phyloP scores from a whole-genome alignment of 352 stramenopile species.

The Globisporangium heterothallicum region DNA sequence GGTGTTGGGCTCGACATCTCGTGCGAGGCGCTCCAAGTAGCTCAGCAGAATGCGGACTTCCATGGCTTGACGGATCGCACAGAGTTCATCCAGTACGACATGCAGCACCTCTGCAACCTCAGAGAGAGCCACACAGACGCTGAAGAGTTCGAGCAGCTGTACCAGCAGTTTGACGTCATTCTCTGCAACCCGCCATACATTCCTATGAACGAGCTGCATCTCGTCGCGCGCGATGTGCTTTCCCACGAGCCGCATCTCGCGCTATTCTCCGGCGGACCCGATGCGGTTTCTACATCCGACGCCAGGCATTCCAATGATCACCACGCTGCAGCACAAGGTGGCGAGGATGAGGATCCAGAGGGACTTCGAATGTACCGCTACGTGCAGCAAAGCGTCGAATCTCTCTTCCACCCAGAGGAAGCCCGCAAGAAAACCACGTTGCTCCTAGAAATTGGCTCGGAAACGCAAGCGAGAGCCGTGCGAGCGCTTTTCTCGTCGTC shows the following conservation, averaged over 20 bases:
- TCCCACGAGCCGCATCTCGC: constrained; percentile 66
- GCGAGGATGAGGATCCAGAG: constrained; percentile 14
- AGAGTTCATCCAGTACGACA: constrained; percentile 30
- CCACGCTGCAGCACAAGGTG: background rate
- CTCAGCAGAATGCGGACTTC: constrained; percentile 36
- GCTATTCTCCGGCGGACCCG: constrained; percentile 53
- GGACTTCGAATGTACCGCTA: constrained; percentile 53
- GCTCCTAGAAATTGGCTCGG: constrained; percentile 56
- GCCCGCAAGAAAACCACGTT: constrained; percentile 8
- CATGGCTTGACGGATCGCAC: constrained; percentile 13
- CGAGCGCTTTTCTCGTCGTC: constrained; percentile 27
- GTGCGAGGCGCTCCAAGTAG: constrained; percentile 36
- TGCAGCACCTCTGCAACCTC: constrained; percentile 18
- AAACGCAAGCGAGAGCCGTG: constrained; percentile 42
- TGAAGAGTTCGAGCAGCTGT: constrained; percentile 10
- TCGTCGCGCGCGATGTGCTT: constrained; percentile 56
- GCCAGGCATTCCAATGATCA: background rate
- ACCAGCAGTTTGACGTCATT: constrained; percentile 56
- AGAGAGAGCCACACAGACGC: background rate
- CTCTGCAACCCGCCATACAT: constrained; percentile 78
- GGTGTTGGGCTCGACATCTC: constrained; percentile 68
- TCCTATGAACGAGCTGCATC: constrained; percentile 35
- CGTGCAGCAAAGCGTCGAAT: constrained; percentile 25
- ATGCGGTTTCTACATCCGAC: background rate
- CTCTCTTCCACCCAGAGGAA: constrained; percentile 23